phyloP scores from a whole-genome alignment of 1,139 yeast species.

The Diutina pseudorugosa region DNA sequence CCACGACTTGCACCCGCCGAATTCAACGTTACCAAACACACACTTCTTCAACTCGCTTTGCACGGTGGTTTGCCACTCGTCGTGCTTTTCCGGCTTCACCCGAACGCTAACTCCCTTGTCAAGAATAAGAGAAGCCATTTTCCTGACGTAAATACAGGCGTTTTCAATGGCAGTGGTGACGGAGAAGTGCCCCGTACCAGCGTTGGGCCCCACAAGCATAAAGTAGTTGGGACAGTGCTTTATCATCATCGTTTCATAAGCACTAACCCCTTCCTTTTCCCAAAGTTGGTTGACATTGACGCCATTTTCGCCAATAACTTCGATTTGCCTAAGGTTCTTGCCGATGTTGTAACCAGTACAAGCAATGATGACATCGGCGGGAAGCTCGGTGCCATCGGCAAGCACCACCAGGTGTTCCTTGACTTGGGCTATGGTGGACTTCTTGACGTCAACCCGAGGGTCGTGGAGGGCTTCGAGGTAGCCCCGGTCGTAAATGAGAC shows the following conservation, averaged over 20 bases:
- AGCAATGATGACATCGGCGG: constrained; percentile 1
- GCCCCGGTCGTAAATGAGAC: constrained; percentile 1
- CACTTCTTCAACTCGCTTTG: background rate
- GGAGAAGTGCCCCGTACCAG: constrained; percentile 1
- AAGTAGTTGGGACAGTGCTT: background rate
- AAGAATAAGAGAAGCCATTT: background rate
- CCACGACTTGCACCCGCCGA: constrained; percentile 3
- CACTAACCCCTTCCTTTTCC: background rate
- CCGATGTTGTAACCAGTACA: constrained; percentile 1
- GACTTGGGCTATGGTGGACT: background rate
- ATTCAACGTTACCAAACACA: background rate
- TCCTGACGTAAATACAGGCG: background rate
- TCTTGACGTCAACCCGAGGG: background rate
- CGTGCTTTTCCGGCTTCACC: background rate
- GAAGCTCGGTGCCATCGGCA: background rate
- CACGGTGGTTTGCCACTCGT: background rate
- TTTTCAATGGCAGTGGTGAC: constrained; percentile 3
- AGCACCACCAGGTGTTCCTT: constrained; percentile 2
- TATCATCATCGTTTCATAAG: constrained; percentile 2
- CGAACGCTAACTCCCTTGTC: background rate
- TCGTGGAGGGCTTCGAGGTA: background rate
- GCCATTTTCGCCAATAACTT: background rate
- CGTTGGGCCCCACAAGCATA: background rate
- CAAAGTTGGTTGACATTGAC: background rate
- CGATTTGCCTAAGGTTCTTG: background rate